A percentile compares a stretch with the other conserved stretches of the same genome.
phyloP scores from a whole-genome alignment of 768 basidiomycete species.

The Russula abietina region DNA sequence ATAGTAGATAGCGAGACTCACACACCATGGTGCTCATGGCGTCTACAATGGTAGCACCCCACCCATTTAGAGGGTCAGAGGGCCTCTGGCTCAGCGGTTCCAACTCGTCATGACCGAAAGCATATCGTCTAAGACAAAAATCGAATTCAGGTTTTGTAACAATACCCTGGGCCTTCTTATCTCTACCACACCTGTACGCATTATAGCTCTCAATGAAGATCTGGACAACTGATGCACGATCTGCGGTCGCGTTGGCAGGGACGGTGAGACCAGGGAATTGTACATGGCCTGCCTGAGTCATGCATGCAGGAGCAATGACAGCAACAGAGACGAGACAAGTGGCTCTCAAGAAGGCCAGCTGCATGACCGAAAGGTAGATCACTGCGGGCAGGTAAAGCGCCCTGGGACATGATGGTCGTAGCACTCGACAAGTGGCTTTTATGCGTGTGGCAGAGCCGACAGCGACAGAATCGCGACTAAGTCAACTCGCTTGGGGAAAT shows the following conservation, averaged over 20 bases:
- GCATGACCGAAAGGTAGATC: not conserved
- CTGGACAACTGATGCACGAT: not conserved
- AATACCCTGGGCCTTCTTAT: not conserved
- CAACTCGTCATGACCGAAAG: conserved; percentile 58
- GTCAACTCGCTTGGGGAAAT: too few relatives aligned
- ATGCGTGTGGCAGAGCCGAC: too few relatives aligned
- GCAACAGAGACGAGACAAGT: not conserved
- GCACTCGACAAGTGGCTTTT: too few relatives aligned
- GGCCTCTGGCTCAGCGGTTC: conserved; percentile 41
- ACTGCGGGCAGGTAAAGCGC: not conserved
- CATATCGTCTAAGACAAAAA: conserved; percentile 38
- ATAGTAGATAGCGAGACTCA: not conserved
- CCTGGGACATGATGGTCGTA: too few relatives aligned
- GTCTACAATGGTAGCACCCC: conserved; percentile 65
- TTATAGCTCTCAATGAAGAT: not conserved
- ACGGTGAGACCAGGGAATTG: not conserved
- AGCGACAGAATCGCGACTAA: too few relatives aligned
- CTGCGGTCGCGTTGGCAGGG: not conserved
- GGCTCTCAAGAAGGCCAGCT: not conserved
- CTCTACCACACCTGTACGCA: not conserved
- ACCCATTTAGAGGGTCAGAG: conserved; percentile 35
- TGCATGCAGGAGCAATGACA: not conserved
- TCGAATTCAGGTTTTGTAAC: not conserved
- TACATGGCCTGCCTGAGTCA: not conserved
- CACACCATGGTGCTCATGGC: conserved; percentile 54